Conservation (phyloP, 768 basidiomycete genomes). For the Saitozyma podzolica region DNA sequence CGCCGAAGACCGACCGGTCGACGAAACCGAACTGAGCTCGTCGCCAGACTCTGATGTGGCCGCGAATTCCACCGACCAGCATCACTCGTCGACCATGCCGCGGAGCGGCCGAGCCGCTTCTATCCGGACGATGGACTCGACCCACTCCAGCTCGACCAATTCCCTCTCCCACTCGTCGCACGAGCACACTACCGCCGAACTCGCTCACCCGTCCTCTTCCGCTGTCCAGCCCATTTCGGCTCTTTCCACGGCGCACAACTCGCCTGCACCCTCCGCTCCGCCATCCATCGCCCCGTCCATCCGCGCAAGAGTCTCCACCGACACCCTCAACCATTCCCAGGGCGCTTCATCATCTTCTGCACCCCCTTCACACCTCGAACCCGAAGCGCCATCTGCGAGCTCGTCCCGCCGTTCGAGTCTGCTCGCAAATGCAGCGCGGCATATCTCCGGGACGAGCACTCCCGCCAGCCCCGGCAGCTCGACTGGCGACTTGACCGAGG, state of each 20-base stretch:
- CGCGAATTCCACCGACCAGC: too few relatives aligned
- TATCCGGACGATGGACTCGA: conserved; percentile 18
- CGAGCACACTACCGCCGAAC: conserved; percentile 8
- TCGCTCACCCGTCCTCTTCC: conserved; percentile 20
- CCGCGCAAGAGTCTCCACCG: background rate
- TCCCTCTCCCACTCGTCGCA: conserved; percentile 20
- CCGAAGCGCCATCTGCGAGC: background rate
- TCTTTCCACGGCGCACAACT: conserved; percentile 27
- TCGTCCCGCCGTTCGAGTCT: background rate
- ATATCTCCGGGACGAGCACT: background rate
- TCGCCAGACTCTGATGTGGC: too few relatives aligned
- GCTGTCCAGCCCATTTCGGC: conserved; percentile 33
- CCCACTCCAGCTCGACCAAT: conserved; percentile 14
- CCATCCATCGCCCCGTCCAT: conserved; percentile 16
- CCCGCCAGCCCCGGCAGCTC: conserved; percentile 8
- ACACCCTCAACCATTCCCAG: background rate
- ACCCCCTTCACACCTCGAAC: background rate
- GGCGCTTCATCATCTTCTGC: background rate
- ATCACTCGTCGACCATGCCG: too few relatives aligned
- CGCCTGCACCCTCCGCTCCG: conserved; percentile 30
- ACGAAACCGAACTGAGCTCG: too few relatives aligned
- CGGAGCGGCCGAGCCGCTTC: conserved; percentile 23
- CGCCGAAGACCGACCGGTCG: too few relatives aligned
- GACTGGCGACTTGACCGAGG: conserved; percentile 13
- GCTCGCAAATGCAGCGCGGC: background rate